Conservation (phyloP, 805 yeast genomes). For the Kodamaea hsintzibuensis region DNA sequence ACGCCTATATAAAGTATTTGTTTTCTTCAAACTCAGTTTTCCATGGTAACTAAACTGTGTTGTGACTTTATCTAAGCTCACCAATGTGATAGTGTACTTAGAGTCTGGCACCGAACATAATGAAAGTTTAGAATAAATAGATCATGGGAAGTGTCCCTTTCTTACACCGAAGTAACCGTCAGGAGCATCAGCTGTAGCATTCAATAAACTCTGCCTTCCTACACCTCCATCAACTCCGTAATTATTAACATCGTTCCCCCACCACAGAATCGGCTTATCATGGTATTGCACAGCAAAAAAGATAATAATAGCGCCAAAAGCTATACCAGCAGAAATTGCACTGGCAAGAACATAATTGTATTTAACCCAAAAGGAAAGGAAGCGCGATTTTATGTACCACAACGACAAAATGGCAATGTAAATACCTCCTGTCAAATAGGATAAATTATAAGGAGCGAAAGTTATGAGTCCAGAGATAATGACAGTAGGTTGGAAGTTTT, state of each 20-base stretch:
- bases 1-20: too few species aligned
- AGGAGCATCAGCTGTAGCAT: constrained; percentile 25
- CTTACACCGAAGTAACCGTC: constrained; percentile 42
- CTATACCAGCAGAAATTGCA: constrained; percentile 35
- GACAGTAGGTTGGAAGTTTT: constrained; percentile 35
- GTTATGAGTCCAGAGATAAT: constrained; percentile 32
- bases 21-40: too few species aligned
- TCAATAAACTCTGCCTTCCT: constrained; percentile 11
- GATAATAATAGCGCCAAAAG: constrained; percentile 35
- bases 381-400: constrained; percentile 29
- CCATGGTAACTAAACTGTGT: too few species aligned
- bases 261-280: constrained; percentile 28
- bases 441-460: constrained; percentile 36
- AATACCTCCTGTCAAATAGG: constrained; percentile 30
- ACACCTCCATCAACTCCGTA: constrained; percentile 37
- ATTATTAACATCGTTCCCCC: constrained; percentile 31
- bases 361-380: constrained; percentile 36
- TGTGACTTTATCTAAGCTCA: too few species aligned
- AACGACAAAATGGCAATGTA: constrained; percentile 29
- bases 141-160: constrained; percentile 25
- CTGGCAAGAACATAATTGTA: constrained; percentile 35
- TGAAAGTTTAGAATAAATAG: not conserved
- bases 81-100: too few species aligned
- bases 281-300: constrained; percentile 40
- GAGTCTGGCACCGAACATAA: too few species aligned